Evolutionary conservation across 495 filamentous ascomycete genomes (phyloP).

Genomic region (Xanthoparmelia taractica): DNA sequence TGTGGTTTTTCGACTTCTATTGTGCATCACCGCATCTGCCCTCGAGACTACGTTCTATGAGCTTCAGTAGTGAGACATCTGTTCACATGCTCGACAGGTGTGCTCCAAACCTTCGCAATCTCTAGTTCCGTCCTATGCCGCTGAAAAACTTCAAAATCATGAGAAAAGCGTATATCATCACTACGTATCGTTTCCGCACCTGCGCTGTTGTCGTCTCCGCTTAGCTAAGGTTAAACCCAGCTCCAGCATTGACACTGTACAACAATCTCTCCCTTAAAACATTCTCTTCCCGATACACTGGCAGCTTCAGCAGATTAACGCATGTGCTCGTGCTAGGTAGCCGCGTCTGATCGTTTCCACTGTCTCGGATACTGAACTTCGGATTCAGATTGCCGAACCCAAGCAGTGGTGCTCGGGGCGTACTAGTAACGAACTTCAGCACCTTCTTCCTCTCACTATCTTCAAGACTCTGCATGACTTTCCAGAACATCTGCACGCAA

Average conservation of each 20-base stretch:
- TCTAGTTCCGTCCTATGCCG: conserved; percentile 8
- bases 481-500: conserved; percentile 82
- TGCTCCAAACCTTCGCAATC: not conserved
- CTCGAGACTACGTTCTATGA: not conserved
- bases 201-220: not conserved
- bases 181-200: not conserved
- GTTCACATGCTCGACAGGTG: not conserved
- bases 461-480: conserved; percentile 67
- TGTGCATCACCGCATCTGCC: not conserved
- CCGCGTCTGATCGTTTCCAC: conserved; percentile 62
- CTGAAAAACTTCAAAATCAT: conserved; percentile 4
- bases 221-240: conserved; percentile 75
- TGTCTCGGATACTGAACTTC: conserved; percentile 82
- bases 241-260: conserved; percentile 85
- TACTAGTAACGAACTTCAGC: conserved; percentile 91
- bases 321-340: conserved; percentile 95
- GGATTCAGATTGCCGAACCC: conserved; percentile 85
- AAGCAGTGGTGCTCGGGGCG: conserved; percentile 81
- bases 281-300: conserved; percentile 60
- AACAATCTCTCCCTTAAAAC: conserved; percentile 69
- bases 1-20: not conserved
- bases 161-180: not conserved
- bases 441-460: conserved; percentile 76
- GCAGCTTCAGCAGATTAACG: conserved; percentile 91
- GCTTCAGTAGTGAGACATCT: not conserved